phyloP scores from a whole-genome alignment of 2,329 filamentous ascomycete species.

The Aspergillus persii region DNA sequence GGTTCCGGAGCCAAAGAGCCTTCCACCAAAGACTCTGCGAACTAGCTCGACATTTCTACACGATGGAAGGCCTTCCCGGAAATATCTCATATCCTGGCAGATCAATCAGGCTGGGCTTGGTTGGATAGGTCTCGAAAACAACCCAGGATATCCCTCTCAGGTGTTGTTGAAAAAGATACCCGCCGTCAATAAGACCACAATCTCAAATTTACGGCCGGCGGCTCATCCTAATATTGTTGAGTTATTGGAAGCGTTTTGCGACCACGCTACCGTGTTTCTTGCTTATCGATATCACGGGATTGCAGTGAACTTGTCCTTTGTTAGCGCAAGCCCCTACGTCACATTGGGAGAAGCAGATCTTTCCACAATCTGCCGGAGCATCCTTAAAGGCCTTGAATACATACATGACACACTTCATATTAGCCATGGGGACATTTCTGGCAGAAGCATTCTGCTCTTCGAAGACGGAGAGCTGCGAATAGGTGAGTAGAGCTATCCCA shows the following conservation, averaged over 20 bases:
- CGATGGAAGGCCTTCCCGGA: neutral
- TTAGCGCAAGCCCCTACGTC: conserved; percentile 5
- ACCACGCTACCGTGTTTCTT: neutral
- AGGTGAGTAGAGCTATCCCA: conserved; percentile 3
- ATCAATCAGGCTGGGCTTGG: neutral
- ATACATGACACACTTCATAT: conserved; percentile 8
- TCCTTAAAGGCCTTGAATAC: conserved; percentile 9
- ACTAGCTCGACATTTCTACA: neutral
- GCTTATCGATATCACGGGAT: neutral
- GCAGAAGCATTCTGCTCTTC: conserved; percentile 11
- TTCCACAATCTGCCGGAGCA: conserved; percentile 12
- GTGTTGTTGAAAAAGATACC: neutral
- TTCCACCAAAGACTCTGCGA: too few relatives aligned
- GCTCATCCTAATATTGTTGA: neutral
- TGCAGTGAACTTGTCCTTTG: neutral
- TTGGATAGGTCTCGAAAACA: neutral
- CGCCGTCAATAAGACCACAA: neutral
- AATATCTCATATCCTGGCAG: neutral
- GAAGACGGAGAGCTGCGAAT: conserved; percentile 10
- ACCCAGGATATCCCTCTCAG: neutral
- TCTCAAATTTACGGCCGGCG: neutral
- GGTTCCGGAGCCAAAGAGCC: too few relatives aligned
- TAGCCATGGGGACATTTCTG: neutral
- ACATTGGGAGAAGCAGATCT: conserved; percentile 13
- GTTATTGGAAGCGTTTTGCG: neutral